Base-by-base conservation (phyloP, 176 grass and related monocot genomes). In the Calamus simplicifolius region DNA sequence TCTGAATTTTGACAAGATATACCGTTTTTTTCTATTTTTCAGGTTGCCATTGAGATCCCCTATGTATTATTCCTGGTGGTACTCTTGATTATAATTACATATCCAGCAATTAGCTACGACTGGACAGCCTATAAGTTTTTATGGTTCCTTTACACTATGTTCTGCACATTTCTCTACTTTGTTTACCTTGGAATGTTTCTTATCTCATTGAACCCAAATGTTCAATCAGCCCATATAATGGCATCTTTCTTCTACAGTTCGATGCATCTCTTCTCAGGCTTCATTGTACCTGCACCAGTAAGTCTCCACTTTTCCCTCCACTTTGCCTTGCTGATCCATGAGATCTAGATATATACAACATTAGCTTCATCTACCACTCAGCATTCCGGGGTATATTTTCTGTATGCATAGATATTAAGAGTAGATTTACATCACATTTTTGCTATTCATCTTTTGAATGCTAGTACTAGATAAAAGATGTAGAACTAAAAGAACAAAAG, bases 181-280 rank as follows among this genome's bases (percentile, higher is more conserved):
- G 8, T 85, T 19, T 89, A 95, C 53, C 18, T 95, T 13, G 89
- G 89, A 62, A 95, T 95, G 89, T 25, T 88, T 81, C 50, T 95
- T 25, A 71, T 79, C 17, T 76, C 84, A 3, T 19, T 88, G 50
- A 85, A 77, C 28, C 77, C 80, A 49, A 89, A 75, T 19, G 25
- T 85, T 61, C 78, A 79, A 72, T 48, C 88, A 17, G 89, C 85
- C 0, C 19, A 69, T 12, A 80, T 95, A 73, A 43, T 85, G 3
- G 10, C 74, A 68, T 95, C 89, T 13, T 61, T 75, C 53, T 82
- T 85, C 79, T 89, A 82, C 61, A 64, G 53, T 18, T 29, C 75
- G 29, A 69, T 85, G 31, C 82, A 83, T 29, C 78, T 89, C 69
- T 79, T 80, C 68, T 77, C 75, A 6, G 85, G 85, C 66, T 85